Base-by-base conservation (phyloP, 2,329 filamentous ascomycete genomes). In the Aspergillus sp. region DNA sequence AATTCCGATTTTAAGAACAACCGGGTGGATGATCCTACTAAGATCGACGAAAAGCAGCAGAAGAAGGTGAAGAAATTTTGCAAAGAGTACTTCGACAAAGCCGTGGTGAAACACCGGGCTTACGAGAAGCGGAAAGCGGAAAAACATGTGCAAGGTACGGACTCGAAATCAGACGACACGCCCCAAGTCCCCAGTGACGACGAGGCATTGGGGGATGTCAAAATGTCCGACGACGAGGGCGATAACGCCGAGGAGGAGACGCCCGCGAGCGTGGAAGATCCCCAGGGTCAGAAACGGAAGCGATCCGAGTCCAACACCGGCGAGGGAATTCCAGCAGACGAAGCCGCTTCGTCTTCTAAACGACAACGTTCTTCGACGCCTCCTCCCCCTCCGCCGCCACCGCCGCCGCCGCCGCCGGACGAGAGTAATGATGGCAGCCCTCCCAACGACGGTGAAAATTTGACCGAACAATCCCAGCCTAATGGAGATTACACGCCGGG, bases 1-100 rank as follows among this genome's bases (percentile, higher is more conserved):
- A 86, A 90, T 18, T 95, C 92, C 0, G 94, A 98, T 74, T 97
- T 91, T 78, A 96, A 96, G 74, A 90, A 94, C 70, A 86, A 87
- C 52, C 88, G 92, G n/a, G 92, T 97, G 10, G 84, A 86, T 50
- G 89, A 97, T 69, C 94, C 92, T 0, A 91, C 86, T 24, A 85
- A 85, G 52, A 88, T 97, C 64, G 85, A 84, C 29, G 85, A 90
- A 39, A 93, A 91, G 71, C 90, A 95, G 69, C 85, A 89, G 67
- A 89, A 88, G 71, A 91, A 92, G 64, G 86, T 97, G 60, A 96
- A 91, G 77, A 88, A 86, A 58, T 92, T 90, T 71, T 92, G 93
- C 59, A 89, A 90, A 63, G 88, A 92, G 54, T 98, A 89, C 74
- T 89, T 97, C 70, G 91, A 96, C 61, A 93, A 92, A 71, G 93